Percentiles rank a stretch among this genome's conserved stretches.
phyloP scores from a whole-genome alignment of 169 alveolate genomes.

The Plasmodium cynomolgi region DNA sequence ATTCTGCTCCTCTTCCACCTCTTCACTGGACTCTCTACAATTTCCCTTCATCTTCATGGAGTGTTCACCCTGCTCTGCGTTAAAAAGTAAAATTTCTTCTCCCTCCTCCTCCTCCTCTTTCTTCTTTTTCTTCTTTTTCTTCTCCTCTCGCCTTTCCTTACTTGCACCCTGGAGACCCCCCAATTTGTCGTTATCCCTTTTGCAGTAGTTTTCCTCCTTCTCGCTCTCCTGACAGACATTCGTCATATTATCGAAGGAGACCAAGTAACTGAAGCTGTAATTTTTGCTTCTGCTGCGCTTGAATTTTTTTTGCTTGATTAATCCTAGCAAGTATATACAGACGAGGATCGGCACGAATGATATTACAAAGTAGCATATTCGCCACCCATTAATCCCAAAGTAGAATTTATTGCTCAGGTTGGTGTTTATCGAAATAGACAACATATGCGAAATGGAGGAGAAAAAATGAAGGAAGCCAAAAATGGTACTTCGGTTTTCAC shows the following conservation, averaged over 20 bases:
- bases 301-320: conserved; percentile 25
- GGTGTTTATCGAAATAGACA: conserved; percentile 57
- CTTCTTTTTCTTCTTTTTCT: background rate
- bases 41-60: background rate
- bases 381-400: conserved; percentile 56
- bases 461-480: conserved; percentile 69
- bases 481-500: conserved; percentile 61
- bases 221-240: background rate
- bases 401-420: conserved; percentile 50
- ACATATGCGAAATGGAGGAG: conserved; percentile 56
- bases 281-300: background rate
- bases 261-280: background rate
- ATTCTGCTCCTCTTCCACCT: background rate
- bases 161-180: background rate
- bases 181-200: background rate
- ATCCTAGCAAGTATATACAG: conserved; percentile 11
- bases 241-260: conserved; percentile 20
- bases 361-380: conserved; percentile 55
- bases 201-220: background rate
- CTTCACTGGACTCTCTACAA: background rate
- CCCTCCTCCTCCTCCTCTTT: background rate
- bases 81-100: background rate
- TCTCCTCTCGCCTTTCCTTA: background rate
- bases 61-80: background rate
- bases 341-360: conserved; percentile 34